Evolutionary conservation across 2,329 filamentous ascomycete genomes (phyloP).

Genomic region (Berkeleyomyces rouxiae): DNA sequence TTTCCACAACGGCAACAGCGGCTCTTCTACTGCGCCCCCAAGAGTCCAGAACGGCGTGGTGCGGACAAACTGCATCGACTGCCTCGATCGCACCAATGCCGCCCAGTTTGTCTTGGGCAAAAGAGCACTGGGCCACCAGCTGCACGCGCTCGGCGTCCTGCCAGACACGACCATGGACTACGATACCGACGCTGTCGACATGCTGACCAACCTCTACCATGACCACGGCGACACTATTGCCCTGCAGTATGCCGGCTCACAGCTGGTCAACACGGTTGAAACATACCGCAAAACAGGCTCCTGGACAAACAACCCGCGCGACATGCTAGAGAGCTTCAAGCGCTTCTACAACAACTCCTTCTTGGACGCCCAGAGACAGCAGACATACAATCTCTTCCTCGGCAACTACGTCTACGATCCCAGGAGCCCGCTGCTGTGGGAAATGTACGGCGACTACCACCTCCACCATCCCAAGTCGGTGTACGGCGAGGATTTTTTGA

Average conservation of each 20-base stretch:
- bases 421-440: slow-evolving; percentile 92
- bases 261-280: slow-evolving; percentile 97
- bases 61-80: slow-evolving; percentile 95
- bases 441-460: slow-evolving; percentile 87
- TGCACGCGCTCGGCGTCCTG: slow-evolving; percentile 81
- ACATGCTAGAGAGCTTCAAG: slow-evolving; percentile 99
- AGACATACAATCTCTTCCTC: slow-evolving; percentile 93
- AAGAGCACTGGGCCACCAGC: slow-evolving; percentile 75
- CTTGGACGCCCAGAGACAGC: slow-evolving; percentile 89
- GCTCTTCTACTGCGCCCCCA: slow-evolving; percentile 33
- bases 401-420: slow-evolving; percentile 85
- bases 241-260: slow-evolving; percentile 91
- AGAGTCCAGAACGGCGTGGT: slow-evolving; percentile 81
- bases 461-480: slow-evolving; percentile 79
- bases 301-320: slow-evolving; percentile 91
- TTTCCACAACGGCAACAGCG: slow-evolving; percentile 78
- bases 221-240: slow-evolving; percentile 96
- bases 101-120: slow-evolving; percentile 97
- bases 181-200: slow-evolving; percentile 86
- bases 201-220: slow-evolving; percentile 97
- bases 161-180: slow-evolving; percentile 66
- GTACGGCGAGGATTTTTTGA: slow-evolving; percentile 44
- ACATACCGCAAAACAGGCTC: slow-evolving; percentile 98
- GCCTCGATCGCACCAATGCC: slow-evolving; percentile 88
- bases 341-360: slow-evolving; percentile 99